Conservation (phyloP, 306 rosid species). For the Arachis hypogaea region DNA sequence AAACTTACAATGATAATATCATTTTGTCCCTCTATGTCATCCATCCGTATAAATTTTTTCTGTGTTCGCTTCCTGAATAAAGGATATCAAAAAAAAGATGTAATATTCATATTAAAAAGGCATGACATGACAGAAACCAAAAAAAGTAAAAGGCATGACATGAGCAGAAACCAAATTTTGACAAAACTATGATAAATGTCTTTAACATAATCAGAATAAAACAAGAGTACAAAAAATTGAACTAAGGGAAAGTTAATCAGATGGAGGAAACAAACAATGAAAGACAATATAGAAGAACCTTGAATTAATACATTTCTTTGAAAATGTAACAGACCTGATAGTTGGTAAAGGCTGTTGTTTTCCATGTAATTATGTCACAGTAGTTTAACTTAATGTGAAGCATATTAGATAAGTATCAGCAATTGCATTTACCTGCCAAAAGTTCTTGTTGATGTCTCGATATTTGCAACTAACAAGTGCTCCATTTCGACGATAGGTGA, state of each 20-base stretch:
- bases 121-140: no score
- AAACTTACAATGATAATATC: constrained; percentile 84
- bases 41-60: constrained; percentile 92
- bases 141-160: no score
- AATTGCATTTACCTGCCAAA: constrained; percentile 82
- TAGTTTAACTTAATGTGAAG: not conserved
- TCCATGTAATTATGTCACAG: not conserved
- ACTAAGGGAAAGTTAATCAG: not conserved
- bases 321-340: no score
- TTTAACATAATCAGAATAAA: constrained; percentile 11
- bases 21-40: constrained; percentile 70
- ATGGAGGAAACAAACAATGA: not conserved
- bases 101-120: constrained; percentile 1
- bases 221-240: not conserved
- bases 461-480: constrained; percentile 85
- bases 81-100: constrained; percentile 17
- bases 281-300: not conserved
- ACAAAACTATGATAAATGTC: constrained; percentile 9
- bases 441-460: constrained; percentile 74
- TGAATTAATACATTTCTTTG: no score
- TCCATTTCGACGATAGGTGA: constrained; percentile 69
- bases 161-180: constrained; percentile 2
- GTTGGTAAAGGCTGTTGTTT: not conserved
- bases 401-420: constrained; percentile 33
- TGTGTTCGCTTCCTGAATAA: constrained; percentile 81